phyloP scores from a whole-genome alignment of 352 stramenopile genomes.

The Elongisporangium undulatum region DNA sequence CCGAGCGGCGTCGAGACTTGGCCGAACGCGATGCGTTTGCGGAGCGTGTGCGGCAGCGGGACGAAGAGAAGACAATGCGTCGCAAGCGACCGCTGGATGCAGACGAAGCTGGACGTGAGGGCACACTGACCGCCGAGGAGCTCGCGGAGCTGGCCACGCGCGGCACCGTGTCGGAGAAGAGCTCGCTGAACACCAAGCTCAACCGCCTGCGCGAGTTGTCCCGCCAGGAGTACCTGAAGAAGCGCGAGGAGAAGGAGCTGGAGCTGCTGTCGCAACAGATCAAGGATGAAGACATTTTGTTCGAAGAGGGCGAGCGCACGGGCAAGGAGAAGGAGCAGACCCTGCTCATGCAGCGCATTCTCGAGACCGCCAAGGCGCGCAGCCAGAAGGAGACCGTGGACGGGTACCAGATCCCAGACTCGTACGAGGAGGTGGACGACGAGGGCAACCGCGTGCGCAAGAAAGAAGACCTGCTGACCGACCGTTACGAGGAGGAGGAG shows the following conservation, averaged over 20 bases:
- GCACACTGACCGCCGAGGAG: constrained; percentile 65
- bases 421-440: constrained; percentile 92
- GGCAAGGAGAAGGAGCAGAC: constrained; percentile 82
- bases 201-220: constrained; percentile 87
- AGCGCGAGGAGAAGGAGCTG: constrained; percentile 97
- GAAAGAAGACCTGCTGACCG: constrained; percentile 91
- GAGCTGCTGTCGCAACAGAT: constrained; percentile 88
- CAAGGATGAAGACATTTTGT: constrained; percentile 77
- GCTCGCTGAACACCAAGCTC: constrained; percentile 50
- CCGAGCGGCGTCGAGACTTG: constrained; percentile 46
- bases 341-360: constrained; percentile 85
- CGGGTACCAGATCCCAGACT: constrained; percentile 95
- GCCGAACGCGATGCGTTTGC: constrained; percentile 83
- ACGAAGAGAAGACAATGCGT: constrained; percentile 68
- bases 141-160: constrained; percentile 79
- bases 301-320: constrained; percentile 73
- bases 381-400: constrained; percentile 55
- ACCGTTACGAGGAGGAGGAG: constrained; percentile 92
- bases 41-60: constrained; percentile 64
- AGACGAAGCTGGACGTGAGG: constrained; percentile 14
- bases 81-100: constrained; percentile 42
- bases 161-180: constrained; percentile 53
- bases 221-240: constrained; percentile 96
- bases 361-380: constrained; percentile 79
- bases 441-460: constrained; percentile 87